Conservation (phyloP, 768 basidiomycete genomes). For the Suillus tomentosus region DNA sequence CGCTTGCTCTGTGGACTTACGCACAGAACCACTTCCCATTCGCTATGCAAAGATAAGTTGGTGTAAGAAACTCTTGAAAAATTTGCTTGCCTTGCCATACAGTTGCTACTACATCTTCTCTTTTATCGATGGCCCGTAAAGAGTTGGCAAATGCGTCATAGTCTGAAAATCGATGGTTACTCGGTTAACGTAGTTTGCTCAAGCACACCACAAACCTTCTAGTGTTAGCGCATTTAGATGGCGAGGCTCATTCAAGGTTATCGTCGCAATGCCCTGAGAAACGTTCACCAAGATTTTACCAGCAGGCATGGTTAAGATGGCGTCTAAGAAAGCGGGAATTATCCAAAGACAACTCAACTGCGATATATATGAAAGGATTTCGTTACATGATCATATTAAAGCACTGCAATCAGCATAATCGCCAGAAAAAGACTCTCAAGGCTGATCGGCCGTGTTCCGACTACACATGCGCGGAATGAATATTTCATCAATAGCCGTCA, state of each 20-base stretch:
- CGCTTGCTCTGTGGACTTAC: slow-evolving; percentile 40
- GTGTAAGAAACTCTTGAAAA: not conserved
- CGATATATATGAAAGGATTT: too few species aligned
- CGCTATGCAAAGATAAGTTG: slow-evolving; percentile 36
- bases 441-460: too few species aligned
- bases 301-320: slow-evolving; percentile 30
- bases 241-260: slow-evolving; percentile 63
- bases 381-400: too few species aligned
- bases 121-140: slow-evolving; percentile 57
- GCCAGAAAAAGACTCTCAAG: too few species aligned
- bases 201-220: slow-evolving; percentile 42
- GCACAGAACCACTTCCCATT: slow-evolving; percentile 75
- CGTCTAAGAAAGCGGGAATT: not conserved
- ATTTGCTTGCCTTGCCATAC: slow-evolving; percentile 59
- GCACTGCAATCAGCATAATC: too few species aligned
- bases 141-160: slow-evolving; percentile 64
- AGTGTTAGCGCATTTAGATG: slow-evolving; percentile 60
- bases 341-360: not conserved
- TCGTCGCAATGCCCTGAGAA: slow-evolving; percentile 62
- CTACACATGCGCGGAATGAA: too few species aligned
- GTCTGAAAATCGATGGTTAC: slow-evolving; percentile 40
- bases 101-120: slow-evolving; percentile 64
- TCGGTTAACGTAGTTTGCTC: not conserved
- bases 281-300: slow-evolving; percentile 50
- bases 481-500: too few species aligned